These are phyloP conservation scores for Cenchrus americanus DNA, from an alignment of 176 grass and related monocot genomes.

Conservation along the genomic window DNA sequence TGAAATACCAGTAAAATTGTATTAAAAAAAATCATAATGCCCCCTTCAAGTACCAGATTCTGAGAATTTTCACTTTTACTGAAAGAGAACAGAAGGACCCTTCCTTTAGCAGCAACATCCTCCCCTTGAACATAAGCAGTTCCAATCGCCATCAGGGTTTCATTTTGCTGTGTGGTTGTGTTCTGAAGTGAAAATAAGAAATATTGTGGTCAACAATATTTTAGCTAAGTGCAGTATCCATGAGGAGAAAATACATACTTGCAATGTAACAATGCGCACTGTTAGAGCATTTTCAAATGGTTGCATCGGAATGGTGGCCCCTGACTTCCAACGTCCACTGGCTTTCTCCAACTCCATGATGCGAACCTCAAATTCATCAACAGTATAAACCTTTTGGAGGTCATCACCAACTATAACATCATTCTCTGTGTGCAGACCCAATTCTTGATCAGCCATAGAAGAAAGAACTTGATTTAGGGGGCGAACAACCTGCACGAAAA, in stretches of 20 bases:
- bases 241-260: slow-evolving; percentile 58
- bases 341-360: slow-evolving; percentile 78
- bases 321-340: slow-evolving; percentile 73
- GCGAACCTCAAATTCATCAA: slow-evolving; percentile 96
- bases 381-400: slow-evolving; percentile 75
- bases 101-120: slow-evolving; percentile 87
- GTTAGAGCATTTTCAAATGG: slow-evolving; percentile 92
- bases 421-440: slow-evolving; percentile 64
- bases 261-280: slow-evolving; percentile 77
- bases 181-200: slow-evolving; percentile 59
- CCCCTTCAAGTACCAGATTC: slow-evolving; percentile 66
- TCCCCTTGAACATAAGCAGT: slow-evolving; percentile 98
- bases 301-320: slow-evolving; percentile 77
- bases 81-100: slow-evolving; percentile 87
- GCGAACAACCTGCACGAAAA: slow-evolving; percentile 65
- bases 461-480: slow-evolving; percentile 79
- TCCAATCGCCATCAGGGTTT: slow-evolving; percentile 81
- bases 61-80: slow-evolving; percentile 71
- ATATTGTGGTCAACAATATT: slow-evolving; percentile 30
- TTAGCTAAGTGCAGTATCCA: not conserved
- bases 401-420: slow-evolving; percentile 66
- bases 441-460: slow-evolving; percentile 81
- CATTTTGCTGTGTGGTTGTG: slow-evolving; percentile 87
- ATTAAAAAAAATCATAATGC: slow-evolving; percentile 28
- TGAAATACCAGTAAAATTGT: not conserved